Percentiles rank a stretch among this genome's conserved stretches.
Evolutionary conservation across 768 basidiomycete species (phyloP).

Genomic region (Suillus variegatus): DNA sequence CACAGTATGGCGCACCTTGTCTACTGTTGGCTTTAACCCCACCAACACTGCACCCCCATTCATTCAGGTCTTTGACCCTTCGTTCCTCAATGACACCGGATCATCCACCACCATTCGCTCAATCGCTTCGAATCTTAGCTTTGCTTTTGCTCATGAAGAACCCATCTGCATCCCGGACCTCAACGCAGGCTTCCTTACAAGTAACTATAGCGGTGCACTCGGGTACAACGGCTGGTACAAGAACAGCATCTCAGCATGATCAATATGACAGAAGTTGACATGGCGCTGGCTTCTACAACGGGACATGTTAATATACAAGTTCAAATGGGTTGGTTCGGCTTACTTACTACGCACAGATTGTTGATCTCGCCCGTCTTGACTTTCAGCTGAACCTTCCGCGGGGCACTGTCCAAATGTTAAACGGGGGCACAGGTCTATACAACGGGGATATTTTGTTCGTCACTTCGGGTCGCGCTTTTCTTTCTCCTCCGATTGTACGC

Average conservation of each 20-base stretch:
- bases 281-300: conserved; percentile 39
- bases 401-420: conserved; percentile 64
- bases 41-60: conserved; percentile 58
- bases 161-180: conserved; percentile 64
- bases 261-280: conserved; percentile 55
- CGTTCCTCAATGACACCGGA: conserved; percentile 63
- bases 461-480: conserved; percentile 63
- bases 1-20: conserved; percentile 36
- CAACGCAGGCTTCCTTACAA: conserved; percentile 74
- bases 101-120: conserved; percentile 53
- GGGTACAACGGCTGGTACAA: conserved; percentile 64
- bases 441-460: conserved; percentile 58
- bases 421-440: conserved; percentile 67
- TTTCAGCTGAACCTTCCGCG: conserved; percentile 55
- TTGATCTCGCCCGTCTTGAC: conserved; percentile 14
- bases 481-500: conserved; percentile 62
- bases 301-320: conserved; percentile 50
- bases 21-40: conserved; percentile 55
- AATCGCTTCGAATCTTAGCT: conserved; percentile 60
- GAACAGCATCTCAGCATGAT: conserved; percentile 67
- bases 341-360: not conserved
- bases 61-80: conserved; percentile 55
- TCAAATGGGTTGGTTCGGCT: conserved; percentile 25
- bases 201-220: conserved; percentile 64
- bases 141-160: conserved; percentile 82